A percentile compares a stretch with the other conserved stretches of the same genome.
Evolutionary conservation across 2,329 filamentous ascomycete genomes (phyloP).

Genomic region (Aphanoascus verrucosus): DNA sequence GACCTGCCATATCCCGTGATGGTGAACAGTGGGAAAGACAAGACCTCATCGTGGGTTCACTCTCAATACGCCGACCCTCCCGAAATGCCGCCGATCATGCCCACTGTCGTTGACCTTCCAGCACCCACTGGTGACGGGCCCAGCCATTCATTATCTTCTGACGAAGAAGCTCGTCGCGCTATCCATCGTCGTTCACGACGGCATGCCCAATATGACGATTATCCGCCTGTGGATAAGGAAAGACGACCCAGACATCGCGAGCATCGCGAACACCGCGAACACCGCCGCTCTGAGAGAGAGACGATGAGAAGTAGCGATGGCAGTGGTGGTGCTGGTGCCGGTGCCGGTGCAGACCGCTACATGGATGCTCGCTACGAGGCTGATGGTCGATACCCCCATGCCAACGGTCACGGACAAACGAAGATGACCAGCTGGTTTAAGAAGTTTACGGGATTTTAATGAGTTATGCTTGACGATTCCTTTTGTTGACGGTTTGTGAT

Average conservation of each 20-base stretch:
- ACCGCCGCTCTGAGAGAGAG: constrained; percentile 24
- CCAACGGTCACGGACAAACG: constrained; percentile 20
- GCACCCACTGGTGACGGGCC: constrained; percentile 22
- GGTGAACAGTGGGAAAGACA: constrained; percentile 34
- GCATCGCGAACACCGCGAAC: constrained; percentile 22
- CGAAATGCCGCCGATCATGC: constrained; percentile 37
- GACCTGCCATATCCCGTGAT: constrained; percentile 22
- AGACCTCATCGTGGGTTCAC: constrained; percentile 42
- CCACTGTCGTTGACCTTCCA: constrained; percentile 37
- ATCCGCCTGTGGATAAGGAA: constrained; percentile 32
- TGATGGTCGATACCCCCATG: constrained; percentile 16
- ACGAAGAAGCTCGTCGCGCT: constrained; percentile 33
- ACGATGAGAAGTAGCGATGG: constrained; percentile 33
- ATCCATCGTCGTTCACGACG: constrained; percentile 31
- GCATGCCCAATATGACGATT: constrained; percentile 32
- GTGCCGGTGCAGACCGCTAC: constrained; percentile 31
- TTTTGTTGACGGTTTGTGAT: not conserved
- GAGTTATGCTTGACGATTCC: constrained; percentile 1
- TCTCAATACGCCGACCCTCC: constrained; percentile 40
- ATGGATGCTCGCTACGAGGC: constrained; percentile 20
- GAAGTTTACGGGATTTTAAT: constrained; percentile 31
- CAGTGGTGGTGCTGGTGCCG: constrained; percentile 26
- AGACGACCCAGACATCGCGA: constrained; percentile 26
- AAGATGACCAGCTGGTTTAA: constrained; percentile 37
- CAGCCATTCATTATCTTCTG: constrained; percentile 32